Percentiles rank a stretch among this genome's conserved stretches.
phyloP scores from a whole-genome alignment of 345 rosid species.

The Dovyalis caffra region DNA sequence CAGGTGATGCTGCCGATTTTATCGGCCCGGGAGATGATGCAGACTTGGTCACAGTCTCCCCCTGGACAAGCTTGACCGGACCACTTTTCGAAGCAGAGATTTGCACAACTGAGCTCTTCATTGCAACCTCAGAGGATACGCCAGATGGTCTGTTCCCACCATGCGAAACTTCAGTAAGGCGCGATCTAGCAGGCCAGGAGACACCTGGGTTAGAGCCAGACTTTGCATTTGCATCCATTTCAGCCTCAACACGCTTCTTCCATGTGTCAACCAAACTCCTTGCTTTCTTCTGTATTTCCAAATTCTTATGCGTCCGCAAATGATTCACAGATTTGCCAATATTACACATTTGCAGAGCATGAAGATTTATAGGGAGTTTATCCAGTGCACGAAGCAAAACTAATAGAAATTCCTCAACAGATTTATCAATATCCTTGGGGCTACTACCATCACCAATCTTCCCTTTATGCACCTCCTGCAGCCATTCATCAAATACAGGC shows the following conservation, averaged over 20 bases:
- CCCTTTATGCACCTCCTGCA: slow-evolving; percentile 91
- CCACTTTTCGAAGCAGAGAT: slow-evolving; percentile 57
- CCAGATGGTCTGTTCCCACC: slow-evolving; percentile 49
- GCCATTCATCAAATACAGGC: slow-evolving; percentile 92
- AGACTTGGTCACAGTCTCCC: slow-evolving; percentile 50
- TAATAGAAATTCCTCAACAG: slow-evolving; percentile 70
- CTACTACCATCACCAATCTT: slow-evolving; percentile 65
- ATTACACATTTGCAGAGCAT: slow-evolving; percentile 84
- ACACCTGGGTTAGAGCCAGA: slow-evolving; percentile 55
- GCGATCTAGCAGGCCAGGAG: slow-evolving; percentile 60
- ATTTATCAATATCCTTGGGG: slow-evolving; percentile 61
- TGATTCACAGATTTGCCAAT: slow-evolving; percentile 92
- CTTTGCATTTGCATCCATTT: slow-evolving; percentile 66
- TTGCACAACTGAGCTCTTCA: slow-evolving; percentile 55
- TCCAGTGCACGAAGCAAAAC: slow-evolving; percentile 85
- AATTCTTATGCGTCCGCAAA: slow-evolving; percentile 69
- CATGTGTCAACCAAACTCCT: slow-evolving; percentile 90
- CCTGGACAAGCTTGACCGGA: slow-evolving; percentile 47
- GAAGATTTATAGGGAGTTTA: slow-evolving; percentile 85
- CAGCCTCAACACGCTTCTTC: slow-evolving; percentile 96
- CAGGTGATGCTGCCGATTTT: slow-evolving; percentile 49
- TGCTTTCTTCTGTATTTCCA: slow-evolving; percentile 87
- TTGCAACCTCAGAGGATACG: slow-evolving; percentile 58
- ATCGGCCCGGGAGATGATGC: slow-evolving; percentile 53
- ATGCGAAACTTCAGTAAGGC: slow-evolving; percentile 59